Conservation (phyloP, 2,329 filamentous ascomycete species). For the Fusarium sterilihyphosum region DNA sequence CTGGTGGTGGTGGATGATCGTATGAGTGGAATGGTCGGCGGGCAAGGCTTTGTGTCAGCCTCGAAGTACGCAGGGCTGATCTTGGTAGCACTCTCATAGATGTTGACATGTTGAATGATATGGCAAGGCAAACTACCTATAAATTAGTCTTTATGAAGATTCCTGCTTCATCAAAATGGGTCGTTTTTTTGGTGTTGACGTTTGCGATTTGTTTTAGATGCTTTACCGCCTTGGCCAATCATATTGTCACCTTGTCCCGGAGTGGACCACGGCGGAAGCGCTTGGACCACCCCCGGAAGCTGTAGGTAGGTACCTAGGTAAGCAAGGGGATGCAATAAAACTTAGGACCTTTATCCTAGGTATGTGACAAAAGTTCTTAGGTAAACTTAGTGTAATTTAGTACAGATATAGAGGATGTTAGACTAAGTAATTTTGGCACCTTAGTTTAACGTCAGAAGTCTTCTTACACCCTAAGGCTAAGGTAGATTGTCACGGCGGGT, state of each 20-base stretch:
- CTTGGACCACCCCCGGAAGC: conserved; percentile 24
- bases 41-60: conserved; percentile 21
- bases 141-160: not conserved
- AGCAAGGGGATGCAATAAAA: no score
- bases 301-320: not conserved
- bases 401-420: no score
- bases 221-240: conserved; percentile 13
- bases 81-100: conserved; percentile 26
- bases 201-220: conserved; percentile 20
- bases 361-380: no score
- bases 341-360: no score
- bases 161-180: conserved; percentile 10
- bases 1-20: conserved; percentile 68
- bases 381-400: no score
- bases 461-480: no score
- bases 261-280: conserved; percentile 17
- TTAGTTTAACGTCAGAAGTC: no score
- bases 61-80: conserved; percentile 23
- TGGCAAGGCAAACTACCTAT: not conserved
- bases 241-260: not conserved
- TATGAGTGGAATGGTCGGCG: conserved; percentile 73
- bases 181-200: conserved; percentile 26
- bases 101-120: conserved; percentile 22
- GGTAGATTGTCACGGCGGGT: not conserved
- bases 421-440: no score